A percentile compares a stretch with the other conserved stretches of the same genome.
Conservation (phyloP, 106 monocot genomes). For the Acanthochlamys bracteata region DNA sequence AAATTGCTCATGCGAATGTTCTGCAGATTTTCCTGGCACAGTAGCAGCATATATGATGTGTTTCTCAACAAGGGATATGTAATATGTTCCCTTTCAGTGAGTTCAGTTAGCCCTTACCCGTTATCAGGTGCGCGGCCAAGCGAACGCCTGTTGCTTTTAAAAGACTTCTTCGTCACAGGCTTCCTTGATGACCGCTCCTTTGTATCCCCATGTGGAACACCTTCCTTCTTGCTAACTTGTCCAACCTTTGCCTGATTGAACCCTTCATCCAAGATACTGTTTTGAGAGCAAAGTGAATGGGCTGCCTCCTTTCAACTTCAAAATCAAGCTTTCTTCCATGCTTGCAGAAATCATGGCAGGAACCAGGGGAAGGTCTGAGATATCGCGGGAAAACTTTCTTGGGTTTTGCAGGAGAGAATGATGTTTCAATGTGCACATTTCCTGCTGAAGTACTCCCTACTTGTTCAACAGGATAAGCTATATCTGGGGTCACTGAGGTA, state of each 20-base stretch:
- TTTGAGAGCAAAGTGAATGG: slow-evolving; percentile 1
- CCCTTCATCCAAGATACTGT: slow-evolving; percentile 3
- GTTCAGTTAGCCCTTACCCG: background rate
- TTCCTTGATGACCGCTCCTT: slow-evolving; percentile 1
- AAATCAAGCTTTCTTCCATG: slow-evolving; percentile 38
- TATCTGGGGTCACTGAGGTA: slow-evolving; percentile 13
- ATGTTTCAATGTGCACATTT: slow-evolving; percentile 8
- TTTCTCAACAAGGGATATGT: background rate
- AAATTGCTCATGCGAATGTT: slow-evolving; percentile 5
- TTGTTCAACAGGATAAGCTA: background rate
- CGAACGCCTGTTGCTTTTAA: background rate
- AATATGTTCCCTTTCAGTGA: background rate
- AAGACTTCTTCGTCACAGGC: background rate
- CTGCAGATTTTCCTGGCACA: background rate
- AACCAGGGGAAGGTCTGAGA: slow-evolving; percentile 40
- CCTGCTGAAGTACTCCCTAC: slow-evolving; percentile 21
- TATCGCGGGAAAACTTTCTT: slow-evolving; percentile 42
- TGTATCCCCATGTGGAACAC: background rate
- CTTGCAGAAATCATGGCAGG: slow-evolving; percentile 81
- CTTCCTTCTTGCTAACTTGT: slow-evolving; percentile 11
- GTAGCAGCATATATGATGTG: background rate
- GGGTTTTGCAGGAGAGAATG: slow-evolving; percentile 12
- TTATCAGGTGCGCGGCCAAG: background rate
- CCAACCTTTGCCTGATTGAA: slow-evolving; percentile 6
- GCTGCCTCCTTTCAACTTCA: slow-evolving; percentile 28